Base-by-base conservation (phyloP, 306 rosid species). In the Delonix regia region DNA sequence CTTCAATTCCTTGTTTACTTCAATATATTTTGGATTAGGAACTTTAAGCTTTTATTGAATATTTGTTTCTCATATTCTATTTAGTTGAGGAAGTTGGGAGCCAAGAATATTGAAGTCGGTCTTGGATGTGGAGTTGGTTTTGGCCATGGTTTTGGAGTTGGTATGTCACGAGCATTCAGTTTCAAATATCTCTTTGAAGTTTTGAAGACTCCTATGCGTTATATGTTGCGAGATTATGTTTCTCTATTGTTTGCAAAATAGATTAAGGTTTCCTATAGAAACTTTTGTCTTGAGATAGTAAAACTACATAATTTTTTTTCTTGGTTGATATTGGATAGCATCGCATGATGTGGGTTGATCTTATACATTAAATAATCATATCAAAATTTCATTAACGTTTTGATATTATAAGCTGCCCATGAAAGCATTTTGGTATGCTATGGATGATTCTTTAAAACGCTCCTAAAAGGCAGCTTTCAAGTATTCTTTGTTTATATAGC, bases 71-170 rank as follows among this genome's bases (percentile, higher is more conserved):
- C 22, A 52, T 70, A 16, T 71, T 19, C 75, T 63, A 15, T 75
- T 59, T 81, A 93, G 99, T 78, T 96, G 89, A 90, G 82, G 91
- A 96, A 89, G 87, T 39, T 95, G 25, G 99, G 99, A 83, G 93
- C 94, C 78, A 90, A 85, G 78, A 93, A 86, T 73, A 84, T 93
- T 63, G 94, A 96, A 86, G 93, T 85, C 3, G 97, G 99, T 33
- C 19, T 96, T 79, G 99, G 99, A 71, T 93, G 99, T 85, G 99
- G 97, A 67, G 87, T 95, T 86, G 99, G 99, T 69, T 82, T 95
- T 45, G 99, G 99, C 52, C 98, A 95, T 88, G 99, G 99, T 83
- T 93, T 96, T 79, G 99, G 99, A 71, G 88, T 80, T 81, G 99
- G 99, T 96, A 91, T 82, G 97, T 78, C 59, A 75, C 13, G 7